A percentile compares a stretch with the other conserved stretches of the same genome.
These are phyloP conservation scores for Pulveroboletus sp. DNA, from an alignment of 768 basidiomycete species.

Conservation along the genomic window DNA sequence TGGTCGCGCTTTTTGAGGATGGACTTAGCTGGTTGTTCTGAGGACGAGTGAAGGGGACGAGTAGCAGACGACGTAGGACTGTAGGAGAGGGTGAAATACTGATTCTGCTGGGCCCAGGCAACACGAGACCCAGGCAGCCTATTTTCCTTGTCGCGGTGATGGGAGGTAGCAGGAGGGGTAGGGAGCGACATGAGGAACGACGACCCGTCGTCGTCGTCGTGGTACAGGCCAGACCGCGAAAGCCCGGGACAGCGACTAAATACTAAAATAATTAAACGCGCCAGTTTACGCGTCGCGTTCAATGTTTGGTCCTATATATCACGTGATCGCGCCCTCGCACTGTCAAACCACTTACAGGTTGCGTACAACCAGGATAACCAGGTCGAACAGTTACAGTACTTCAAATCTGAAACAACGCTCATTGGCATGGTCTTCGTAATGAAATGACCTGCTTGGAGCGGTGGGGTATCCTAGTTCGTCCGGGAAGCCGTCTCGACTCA, in stretches of 20 bases:
- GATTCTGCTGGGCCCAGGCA: slow-evolving; percentile 50
- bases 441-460: no score
- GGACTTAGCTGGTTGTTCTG: slow-evolving; percentile 51
- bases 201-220: slow-evolving; percentile 18
- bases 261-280: slow-evolving; percentile 37
- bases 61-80: slow-evolving; percentile 24
- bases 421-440: neutral
- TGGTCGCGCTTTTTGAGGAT: slow-evolving; percentile 59
- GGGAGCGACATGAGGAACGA: slow-evolving; percentile 42
- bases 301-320: slow-evolving; percentile 22
- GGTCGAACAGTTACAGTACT: no score
- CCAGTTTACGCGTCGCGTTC: slow-evolving; percentile 40
- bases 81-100: slow-evolving; percentile 40
- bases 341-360: no score
- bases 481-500: no score
- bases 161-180: slow-evolving; percentile 59
- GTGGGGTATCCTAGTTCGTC: no score
- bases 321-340: slow-evolving; percentile 11
- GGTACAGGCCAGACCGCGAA: slow-evolving; percentile 6
- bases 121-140: slow-evolving; percentile 39
- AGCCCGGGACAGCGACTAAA: slow-evolving; percentile 16
- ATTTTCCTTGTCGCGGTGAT: slow-evolving; percentile 55
- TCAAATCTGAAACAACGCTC: neutral
- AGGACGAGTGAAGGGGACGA: slow-evolving; percentile 34
- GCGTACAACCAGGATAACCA: no score